Percentiles rank a stretch among this genome's conserved stretches.
Evolutionary conservation across 2,329 filamentous ascomycete species (phyloP).

Genomic region (Blastomyces parvus): DNA sequence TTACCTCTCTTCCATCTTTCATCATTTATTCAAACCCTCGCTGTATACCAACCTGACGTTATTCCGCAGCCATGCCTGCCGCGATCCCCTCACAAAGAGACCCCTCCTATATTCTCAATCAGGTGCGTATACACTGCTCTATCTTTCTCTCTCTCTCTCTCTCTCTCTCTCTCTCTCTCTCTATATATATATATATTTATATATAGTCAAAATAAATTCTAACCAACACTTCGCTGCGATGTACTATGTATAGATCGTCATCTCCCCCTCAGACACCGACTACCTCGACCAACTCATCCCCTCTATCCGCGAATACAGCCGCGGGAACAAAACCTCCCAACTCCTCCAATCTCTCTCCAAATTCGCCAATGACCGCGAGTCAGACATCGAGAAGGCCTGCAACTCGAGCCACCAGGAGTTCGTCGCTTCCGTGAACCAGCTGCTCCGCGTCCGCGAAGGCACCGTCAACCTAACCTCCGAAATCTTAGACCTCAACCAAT

Average conservation of each 20-base stretch:
- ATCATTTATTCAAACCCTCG: no score
- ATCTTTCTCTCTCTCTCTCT: no score
- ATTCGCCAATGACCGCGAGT: constrained; percentile 77
- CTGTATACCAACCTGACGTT: no score
- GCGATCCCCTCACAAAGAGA: constrained; percentile 27
- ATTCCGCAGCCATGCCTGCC: constrained; percentile 26
- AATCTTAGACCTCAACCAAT: constrained; percentile 85
- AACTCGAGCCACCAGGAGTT: constrained; percentile 97
- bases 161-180: no score
- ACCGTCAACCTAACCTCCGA: constrained; percentile 82
- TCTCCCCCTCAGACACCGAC: constrained; percentile 82
- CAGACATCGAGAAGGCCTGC: constrained; percentile 88
- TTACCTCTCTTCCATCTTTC: no score
- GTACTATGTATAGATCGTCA: constrained; percentile 61
- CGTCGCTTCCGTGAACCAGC: constrained; percentile 80
- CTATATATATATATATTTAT: no score
- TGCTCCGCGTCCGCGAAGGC: constrained; percentile 84
- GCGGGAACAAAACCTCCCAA: constrained; percentile 60
- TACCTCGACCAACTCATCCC: constrained; percentile 95
- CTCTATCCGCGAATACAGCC: constrained; percentile 79
- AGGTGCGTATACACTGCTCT: constrained; percentile 23
- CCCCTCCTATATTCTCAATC: constrained; percentile 32
- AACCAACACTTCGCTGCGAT: neutral
- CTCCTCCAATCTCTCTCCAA: constrained; percentile 69
- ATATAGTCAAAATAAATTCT: no score